Conservation (phyloP, 2,329 filamentous ascomycete species). For the Botrytis galanthina region DNA sequence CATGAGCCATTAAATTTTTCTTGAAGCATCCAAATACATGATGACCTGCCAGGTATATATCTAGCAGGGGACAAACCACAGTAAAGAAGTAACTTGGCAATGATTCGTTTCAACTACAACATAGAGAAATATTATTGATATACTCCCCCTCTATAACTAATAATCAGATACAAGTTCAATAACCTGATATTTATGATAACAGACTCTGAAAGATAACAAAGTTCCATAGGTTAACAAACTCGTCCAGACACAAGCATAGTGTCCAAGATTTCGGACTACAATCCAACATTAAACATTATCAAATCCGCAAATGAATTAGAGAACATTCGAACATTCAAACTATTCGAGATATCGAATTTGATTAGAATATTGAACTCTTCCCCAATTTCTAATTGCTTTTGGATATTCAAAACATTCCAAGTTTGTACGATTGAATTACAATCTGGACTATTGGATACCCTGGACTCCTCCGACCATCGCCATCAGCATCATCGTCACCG, state of each 20-base stretch:
- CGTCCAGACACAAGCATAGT: neutral
- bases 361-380: too few species aligned
- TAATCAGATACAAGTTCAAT: neutral
- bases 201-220: neutral
- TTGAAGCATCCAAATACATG: neutral
- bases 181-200: neutral
- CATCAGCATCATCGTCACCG: too few species aligned
- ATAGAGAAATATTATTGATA: neutral
- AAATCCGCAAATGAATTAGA: too few species aligned
- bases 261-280: too few species aligned
- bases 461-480: too few species aligned
- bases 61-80: neutral
- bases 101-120: neutral
- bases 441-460: too few species aligned
- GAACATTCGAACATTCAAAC: too few species aligned
- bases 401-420: too few species aligned
- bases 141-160: neutral
- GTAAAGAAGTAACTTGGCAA: accelerated
- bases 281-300: too few species aligned
- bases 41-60: neutral
- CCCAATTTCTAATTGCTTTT: too few species aligned
- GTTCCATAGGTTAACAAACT: neutral
- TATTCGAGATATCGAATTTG: too few species aligned
- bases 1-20: accelerated
- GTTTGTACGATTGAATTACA: too few species aligned